Conservation (phyloP, 2,329 filamentous ascomycete genomes). For the Didymella keratinophila region DNA sequence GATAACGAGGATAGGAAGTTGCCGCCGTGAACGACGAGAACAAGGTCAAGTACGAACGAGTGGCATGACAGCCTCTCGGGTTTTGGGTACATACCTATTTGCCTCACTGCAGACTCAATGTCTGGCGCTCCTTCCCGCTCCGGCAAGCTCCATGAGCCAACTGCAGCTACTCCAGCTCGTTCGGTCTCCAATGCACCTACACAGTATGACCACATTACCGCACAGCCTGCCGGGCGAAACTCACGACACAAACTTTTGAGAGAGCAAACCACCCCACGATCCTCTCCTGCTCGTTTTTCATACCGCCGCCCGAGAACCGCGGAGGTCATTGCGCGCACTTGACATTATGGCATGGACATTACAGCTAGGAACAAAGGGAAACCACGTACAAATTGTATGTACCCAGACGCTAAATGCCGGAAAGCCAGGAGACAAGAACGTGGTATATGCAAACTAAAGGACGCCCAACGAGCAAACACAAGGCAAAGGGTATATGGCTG, state of each 20-base stretch:
- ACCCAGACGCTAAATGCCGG: constrained; percentile 13
- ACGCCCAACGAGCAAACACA: constrained; percentile 18
- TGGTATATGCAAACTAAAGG: constrained; percentile 15
- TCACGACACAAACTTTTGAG: constrained; percentile 1
- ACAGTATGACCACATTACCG: not conserved
- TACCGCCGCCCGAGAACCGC: not conserved
- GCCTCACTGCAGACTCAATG: not conserved
- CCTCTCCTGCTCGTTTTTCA: not conserved
- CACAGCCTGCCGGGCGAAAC: not conserved
- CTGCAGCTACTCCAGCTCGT: not conserved
- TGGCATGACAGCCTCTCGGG: constrained; percentile 6
- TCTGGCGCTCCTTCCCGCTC: not conserved
- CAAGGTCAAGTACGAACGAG: not conserved
- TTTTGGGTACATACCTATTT: constrained; percentile 15
- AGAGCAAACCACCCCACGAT: not conserved
- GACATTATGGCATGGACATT: constrained; percentile 11
- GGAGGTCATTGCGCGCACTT: constrained; percentile 9
- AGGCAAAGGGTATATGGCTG: constrained; percentile 25
- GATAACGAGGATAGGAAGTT: not conserved
- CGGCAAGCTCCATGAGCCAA: not conserved
- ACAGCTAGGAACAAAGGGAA: constrained; percentile 7
- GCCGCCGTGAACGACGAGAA: not conserved
- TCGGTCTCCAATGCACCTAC: not conserved
- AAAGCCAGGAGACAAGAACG: constrained; percentile 6
- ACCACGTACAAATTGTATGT: constrained; percentile 18